These are phyloP conservation scores for Metarhizium humberi DNA, from an alignment of 2,329 filamentous ascomycete species.

Conservation along the genomic window DNA sequence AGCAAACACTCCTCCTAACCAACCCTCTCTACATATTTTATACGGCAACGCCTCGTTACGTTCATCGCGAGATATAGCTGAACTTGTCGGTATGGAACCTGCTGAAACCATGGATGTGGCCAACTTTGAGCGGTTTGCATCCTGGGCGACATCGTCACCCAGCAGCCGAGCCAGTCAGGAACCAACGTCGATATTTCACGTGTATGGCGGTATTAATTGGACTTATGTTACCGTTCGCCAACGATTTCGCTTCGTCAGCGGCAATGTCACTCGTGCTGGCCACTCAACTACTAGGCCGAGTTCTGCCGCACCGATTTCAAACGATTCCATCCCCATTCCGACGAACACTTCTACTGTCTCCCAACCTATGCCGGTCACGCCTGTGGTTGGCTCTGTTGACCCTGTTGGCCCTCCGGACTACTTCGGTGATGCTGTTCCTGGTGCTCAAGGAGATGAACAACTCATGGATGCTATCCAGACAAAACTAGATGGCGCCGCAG, in stretches of 20 bases:
- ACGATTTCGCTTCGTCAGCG: conserved; percentile 60
- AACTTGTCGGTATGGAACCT: conserved; percentile 43
- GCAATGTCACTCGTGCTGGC: conserved; percentile 27
- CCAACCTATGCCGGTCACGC: conserved; percentile 26
- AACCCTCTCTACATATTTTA: conserved; percentile 48
- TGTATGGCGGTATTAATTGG: conserved; percentile 60
- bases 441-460: conserved; percentile 3
- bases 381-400: conserved; percentile 10
- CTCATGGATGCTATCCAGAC: background rate
- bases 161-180: conserved; percentile 43
- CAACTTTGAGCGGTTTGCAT: conserved; percentile 56
- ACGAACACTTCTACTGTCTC: conserved; percentile 6
- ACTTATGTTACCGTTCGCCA: conserved; percentile 59
- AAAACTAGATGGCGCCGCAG: conserved; percentile 9
- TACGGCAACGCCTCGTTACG: conserved; percentile 63
- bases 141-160: conserved; percentile 55
- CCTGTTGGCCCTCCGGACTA: conserved; percentile 27
- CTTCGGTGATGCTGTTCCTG: conserved; percentile 26
- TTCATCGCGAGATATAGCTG: conserved; percentile 42
- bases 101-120: conserved; percentile 30
- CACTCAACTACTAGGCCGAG: conserved; percentile 24
- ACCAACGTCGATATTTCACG: conserved; percentile 42
- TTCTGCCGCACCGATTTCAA: conserved; percentile 28
- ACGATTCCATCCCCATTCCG: conserved; percentile 20
- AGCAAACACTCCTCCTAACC: conserved; percentile 36